Base-by-base conservation (phyloP, 1,139 yeast genomes). In the Yamadazyma membranifaciens region DNA sequence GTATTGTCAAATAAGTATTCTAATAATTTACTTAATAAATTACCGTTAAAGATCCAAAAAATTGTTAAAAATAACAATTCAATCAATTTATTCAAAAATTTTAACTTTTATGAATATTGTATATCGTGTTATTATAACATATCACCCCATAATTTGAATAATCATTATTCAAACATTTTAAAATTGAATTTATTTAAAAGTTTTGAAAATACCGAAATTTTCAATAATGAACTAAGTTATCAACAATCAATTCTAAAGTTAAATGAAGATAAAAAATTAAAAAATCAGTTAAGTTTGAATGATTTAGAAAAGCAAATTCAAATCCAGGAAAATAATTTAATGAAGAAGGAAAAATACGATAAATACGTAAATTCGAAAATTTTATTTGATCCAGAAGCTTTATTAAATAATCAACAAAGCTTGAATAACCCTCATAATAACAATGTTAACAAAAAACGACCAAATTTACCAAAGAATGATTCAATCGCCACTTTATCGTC, bases 91-190 rank as follows among this genome's bases (percentile, higher is more conserved):
- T 67, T 67, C 51, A 68, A 70, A 45, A 55, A 60, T 31, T 58
- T 69, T 43, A 56, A 60, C 34, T 54, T 68, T 28, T 69, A 60
- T 47, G 69, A 65, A 46, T 72, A 72, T 52, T 65, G 67, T 65
- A 50, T 63, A 35, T 68, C 75, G 9, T 72, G 75, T 45, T 72
- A 72, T 49, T 62, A 54, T 40, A 72, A 72, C 43, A 49, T 56
- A 25, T 56, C 63, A 4, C 76, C 76, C 1, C 43, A 45, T 11
- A 57, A 56, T 9, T 46, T 60, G 14, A 65, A 68, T 44, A 71
- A 69, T 44, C 77, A 72, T 51, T 72, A 63, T 48, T 52, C 67
- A 10, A 60, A 62, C 14, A 51, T 72, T 20, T 50, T 72, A 22
- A 64, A 60, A 22, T 53, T 71, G 36, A 69, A 72, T 49, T 57